phyloP scores from a whole-genome alignment of 1,139 yeast species.

The Blastobotrys persicus region DNA sequence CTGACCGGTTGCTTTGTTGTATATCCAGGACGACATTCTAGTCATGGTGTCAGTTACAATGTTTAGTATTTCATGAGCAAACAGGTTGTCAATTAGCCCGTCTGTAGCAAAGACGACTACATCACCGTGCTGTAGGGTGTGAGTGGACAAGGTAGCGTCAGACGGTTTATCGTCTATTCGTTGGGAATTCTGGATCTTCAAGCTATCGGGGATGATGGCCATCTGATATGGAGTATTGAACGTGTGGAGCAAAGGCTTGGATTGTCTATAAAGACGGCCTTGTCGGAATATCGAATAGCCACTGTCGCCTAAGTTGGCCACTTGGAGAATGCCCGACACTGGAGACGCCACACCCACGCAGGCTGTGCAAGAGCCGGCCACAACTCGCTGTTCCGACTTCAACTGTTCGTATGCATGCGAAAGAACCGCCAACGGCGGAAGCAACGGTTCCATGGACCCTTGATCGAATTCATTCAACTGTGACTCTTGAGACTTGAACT shows the following conservation, averaged over 20 bases:
- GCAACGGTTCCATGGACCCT: background rate
- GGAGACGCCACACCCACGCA: slow-evolving; percentile 74
- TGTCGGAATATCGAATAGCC: slow-evolving; percentile 87
- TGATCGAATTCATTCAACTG: background rate
- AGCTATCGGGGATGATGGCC: slow-evolving; percentile 72
- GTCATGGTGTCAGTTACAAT: slow-evolving; percentile 35
- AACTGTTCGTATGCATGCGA: slow-evolving; percentile 55
- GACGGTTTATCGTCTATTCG: slow-evolving; percentile 54
- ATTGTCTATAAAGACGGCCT: slow-evolving; percentile 59
- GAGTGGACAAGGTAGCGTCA: slow-evolving; percentile 44
- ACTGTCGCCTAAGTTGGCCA: slow-evolving; percentile 90
- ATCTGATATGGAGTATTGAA: slow-evolving; percentile 92
- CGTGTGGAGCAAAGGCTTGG: slow-evolving; percentile 78
- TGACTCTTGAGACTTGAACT: slow-evolving; percentile 18
- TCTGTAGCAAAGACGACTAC: slow-evolving; percentile 85
- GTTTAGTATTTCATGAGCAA: slow-evolving; percentile 66
- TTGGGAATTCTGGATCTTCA: slow-evolving; percentile 33
- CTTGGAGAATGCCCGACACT: slow-evolving; percentile 50
- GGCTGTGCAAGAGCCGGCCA: slow-evolving; percentile 96
- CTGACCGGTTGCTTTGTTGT: slow-evolving; percentile 17
- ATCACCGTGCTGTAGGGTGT: slow-evolving; percentile 54
- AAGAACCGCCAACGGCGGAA: slow-evolving; percentile 33
- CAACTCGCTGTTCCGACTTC: slow-evolving; percentile 54
- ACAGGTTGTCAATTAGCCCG: slow-evolving; percentile 87
- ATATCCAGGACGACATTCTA: slow-evolving; percentile 20